Percentiles rank a stretch among this genome's conserved stretches.
phyloP scores from a whole-genome alignment of 805 yeast species.

The Wickerhamiella musiphila region DNA sequence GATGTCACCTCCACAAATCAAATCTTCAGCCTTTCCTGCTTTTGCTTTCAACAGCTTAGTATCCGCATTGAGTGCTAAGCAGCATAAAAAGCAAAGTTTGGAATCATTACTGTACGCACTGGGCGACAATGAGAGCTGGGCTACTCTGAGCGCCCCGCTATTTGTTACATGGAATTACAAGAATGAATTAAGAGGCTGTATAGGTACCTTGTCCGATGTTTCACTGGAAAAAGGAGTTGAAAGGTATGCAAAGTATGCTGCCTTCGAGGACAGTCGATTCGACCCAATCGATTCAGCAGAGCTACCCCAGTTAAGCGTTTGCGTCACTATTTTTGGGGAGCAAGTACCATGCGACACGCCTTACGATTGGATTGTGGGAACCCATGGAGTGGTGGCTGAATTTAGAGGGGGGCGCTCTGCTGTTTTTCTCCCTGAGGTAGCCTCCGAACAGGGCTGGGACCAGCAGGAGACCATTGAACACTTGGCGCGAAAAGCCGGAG shows the following conservation, averaged over 20 bases:
- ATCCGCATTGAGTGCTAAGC: too few relatives aligned
- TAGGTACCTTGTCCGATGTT: slow-evolving; percentile 62
- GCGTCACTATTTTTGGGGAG: slow-evolving; percentile 48
- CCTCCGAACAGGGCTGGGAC: slow-evolving; percentile 73
- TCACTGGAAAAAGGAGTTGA: slow-evolving; percentile 40
- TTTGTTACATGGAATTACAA: slow-evolving; percentile 70
- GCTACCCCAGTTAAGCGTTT: slow-evolving; percentile 32
- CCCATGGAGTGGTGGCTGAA: slow-evolving; percentile 57
- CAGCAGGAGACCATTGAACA: slow-evolving; percentile 51
- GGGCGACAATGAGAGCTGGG: too few relatives aligned
- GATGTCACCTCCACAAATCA: too few relatives aligned
- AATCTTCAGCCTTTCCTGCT: too few relatives aligned
- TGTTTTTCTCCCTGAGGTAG: slow-evolving; percentile 83
- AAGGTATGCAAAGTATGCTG: slow-evolving; percentile 48
- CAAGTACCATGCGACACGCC: slow-evolving; percentile 37
- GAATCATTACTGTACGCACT: too few relatives aligned
- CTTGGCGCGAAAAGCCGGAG: slow-evolving; percentile 51
- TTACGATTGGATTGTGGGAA: slow-evolving; percentile 65
- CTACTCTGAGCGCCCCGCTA: too few relatives aligned
- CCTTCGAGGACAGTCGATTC: slow-evolving; percentile 67
- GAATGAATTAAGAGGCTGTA: slow-evolving; percentile 60
- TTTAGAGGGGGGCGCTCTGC: slow-evolving; percentile 39
- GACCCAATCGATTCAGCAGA: slow-evolving; percentile 42
- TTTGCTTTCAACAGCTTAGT: too few relatives aligned
- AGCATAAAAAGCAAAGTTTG: too few relatives aligned